Base-by-base conservation (phyloP, 441 rosid species). In the Aquilaria agallochum region DNA sequence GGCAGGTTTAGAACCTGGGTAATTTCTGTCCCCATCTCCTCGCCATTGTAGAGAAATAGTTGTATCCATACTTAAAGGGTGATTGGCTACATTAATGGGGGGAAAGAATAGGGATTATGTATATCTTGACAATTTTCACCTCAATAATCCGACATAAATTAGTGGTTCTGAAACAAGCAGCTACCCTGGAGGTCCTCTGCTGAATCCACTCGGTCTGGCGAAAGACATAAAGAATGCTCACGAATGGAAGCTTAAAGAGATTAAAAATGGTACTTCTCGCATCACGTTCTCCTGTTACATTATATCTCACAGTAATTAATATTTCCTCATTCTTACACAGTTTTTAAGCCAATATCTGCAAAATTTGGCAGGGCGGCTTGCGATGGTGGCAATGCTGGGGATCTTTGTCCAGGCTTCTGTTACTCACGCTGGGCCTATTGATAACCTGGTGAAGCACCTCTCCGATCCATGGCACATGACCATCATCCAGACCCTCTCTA, bases 1-100 rank as follows among this genome's bases (percentile, higher is more conserved):
- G 0, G 92, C 79, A 70, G 98, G 96, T 31, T 70, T 94, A 58
- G 95, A 88, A 62, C 97, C 98, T 0, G 97, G 98, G 97, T 92
- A 85, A 53, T 59, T 56, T 57, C 44, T 34, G 27, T 20, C 27
- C 27, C 27, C 27, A 20, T 20, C 27, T 20, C 27, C 27, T 20
- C 27, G 27, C 27, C 27, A 20, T 20, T 20, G 27, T 20, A 20
- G 27, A 20, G 27, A 20, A 20, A 20, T 20, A 20, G 27, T 20
- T 20, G 27, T 20, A 20, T 20, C 27, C 27, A 20, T 20, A 20
- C 27, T 20, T 20, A 20, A 20, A 20, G 27, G 27, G 27, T 20
- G 27, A 20, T 20, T 20, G 27, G 27, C 27, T 20, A 20, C 27
- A 1, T 20, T 20, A 20, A 20, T 20, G 27, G 27, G 27, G 27